Conservation (phyloP, 2,329 filamentous ascomycete genomes). For the Fusarium foetens region DNA sequence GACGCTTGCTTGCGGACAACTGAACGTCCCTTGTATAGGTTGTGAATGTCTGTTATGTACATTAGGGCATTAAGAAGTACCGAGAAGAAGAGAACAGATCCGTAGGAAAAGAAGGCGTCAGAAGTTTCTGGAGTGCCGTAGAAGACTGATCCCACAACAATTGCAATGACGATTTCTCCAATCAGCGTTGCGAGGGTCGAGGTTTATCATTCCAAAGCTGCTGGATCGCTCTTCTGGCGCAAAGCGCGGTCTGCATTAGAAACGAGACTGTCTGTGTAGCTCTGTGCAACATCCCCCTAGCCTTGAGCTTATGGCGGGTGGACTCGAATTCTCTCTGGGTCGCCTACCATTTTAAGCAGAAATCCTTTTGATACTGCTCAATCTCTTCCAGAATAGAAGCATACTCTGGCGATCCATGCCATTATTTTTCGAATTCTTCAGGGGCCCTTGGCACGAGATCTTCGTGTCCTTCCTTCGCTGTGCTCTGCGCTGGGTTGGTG, state of each 20-base stretch:
- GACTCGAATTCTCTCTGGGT: conserved; percentile 57
- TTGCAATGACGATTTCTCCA: conserved; percentile 58
- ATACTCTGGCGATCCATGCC: conserved; percentile 58
- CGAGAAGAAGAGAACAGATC: conserved; percentile 68
- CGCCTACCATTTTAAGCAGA: conserved; percentile 52
- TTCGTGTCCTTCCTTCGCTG: conserved; percentile 66
- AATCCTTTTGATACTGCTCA: conserved; percentile 57
- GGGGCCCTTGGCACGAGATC: conserved; percentile 71
- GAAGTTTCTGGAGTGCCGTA: conserved; percentile 62
- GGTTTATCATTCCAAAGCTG: conserved; percentile 62
- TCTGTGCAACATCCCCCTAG: background rate
- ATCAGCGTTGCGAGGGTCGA: conserved; percentile 48
- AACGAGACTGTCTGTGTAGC: conserved; percentile 53
- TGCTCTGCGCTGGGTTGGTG: conserved; percentile 71
- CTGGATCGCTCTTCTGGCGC: conserved; percentile 61
- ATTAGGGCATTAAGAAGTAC: conserved; percentile 68
- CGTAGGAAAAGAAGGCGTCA: conserved; percentile 63
- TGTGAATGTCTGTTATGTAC: conserved; percentile 64
- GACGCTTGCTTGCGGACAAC: conserved; percentile 61
- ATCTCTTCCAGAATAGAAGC: conserved; percentile 59
- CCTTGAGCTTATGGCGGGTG: conserved; percentile 50
- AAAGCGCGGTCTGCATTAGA: conserved; percentile 63
- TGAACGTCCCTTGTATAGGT: conserved; percentile 55
- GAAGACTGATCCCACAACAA: conserved; percentile 71
- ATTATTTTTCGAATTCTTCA: conserved; percentile 70